Conservation (phyloP, 169 alveolate genomes). For the Plasmodium vinckei region DNA sequence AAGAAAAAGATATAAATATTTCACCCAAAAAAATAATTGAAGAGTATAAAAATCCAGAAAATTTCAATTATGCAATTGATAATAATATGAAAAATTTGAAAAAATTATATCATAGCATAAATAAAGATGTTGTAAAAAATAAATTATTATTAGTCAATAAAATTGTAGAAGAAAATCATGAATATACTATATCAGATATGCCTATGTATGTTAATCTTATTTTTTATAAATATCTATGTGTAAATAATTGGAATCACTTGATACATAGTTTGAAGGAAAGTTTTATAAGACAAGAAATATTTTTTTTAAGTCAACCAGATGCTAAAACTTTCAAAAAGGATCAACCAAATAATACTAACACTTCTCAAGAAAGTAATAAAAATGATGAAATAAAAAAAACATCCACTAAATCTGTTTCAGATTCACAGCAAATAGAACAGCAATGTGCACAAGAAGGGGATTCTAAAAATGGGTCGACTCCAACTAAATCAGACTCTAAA, state of each 20-base stretch:
- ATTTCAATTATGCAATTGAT: slow-evolving; percentile 10
- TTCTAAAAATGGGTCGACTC: no score
- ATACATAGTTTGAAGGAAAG: slow-evolving; percentile 36
- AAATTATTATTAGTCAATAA: slow-evolving; percentile 32
- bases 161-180: slow-evolving; percentile 46
- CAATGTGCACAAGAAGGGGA: no score
- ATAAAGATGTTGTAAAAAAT: slow-evolving; percentile 53
- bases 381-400: no score
- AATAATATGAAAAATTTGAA: slow-evolving; percentile 24
- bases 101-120: slow-evolving; percentile 29
- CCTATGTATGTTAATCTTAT: slow-evolving; percentile 43
- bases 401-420: no score
- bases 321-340: neutral
- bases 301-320: neutral
- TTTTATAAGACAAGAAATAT: slow-evolving; percentile 16
- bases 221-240: slow-evolving; percentile 49
- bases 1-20: no score
- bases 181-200: slow-evolving; percentile 51
- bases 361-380: neutral
- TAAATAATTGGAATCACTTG: slow-evolving; percentile 34
- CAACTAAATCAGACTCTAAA: no score
- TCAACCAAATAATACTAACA: neutral
- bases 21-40: no score
- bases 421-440: no score
- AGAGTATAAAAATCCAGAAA: neutral